Conservation (phyloP, 345 rosid species). For the Hypericum androsaemum region DNA sequence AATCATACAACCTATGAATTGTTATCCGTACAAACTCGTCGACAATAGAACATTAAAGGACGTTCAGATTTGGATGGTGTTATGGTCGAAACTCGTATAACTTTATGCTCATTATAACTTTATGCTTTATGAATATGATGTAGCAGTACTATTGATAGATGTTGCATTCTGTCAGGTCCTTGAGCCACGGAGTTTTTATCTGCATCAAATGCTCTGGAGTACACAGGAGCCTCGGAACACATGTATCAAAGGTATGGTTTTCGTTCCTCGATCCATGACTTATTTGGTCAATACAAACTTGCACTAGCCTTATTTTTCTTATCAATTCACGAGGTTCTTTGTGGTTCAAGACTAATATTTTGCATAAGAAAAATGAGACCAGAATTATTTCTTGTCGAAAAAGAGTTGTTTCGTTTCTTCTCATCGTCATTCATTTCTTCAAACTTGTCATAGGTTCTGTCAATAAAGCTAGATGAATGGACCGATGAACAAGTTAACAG, state of each 20-base stretch:
- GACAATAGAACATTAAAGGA: no score
- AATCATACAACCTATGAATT: no score
- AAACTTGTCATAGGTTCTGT: constrained; percentile 51
- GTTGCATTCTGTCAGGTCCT: constrained; percentile 46
- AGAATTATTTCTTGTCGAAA: neutral
- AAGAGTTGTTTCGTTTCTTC: neutral
- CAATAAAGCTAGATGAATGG: constrained; percentile 94
- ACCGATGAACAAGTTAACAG: constrained; percentile 75
- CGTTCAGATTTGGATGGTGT: neutral
- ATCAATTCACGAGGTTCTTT: no score
- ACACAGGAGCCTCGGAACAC: constrained; percentile 98
- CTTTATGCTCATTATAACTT: constrained; percentile 12
- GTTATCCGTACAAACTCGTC: no score
- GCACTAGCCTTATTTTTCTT: no score
- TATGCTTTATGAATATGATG: neutral
- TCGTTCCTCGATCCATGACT: neutral
- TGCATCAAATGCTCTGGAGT: constrained; percentile 98
- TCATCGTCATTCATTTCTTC: constrained; percentile 3
- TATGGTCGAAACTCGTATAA: constrained; percentile 3
- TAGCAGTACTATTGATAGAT: no score
- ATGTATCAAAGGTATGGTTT: constrained; percentile 70
- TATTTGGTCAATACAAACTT: neutral
- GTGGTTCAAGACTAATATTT: neutral
- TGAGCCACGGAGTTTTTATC: constrained; percentile 68
- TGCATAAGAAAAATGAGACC: neutral